Base-by-base conservation (phyloP, 768 basidiomycete genomes). In the Lactarius tabidus region DNA sequence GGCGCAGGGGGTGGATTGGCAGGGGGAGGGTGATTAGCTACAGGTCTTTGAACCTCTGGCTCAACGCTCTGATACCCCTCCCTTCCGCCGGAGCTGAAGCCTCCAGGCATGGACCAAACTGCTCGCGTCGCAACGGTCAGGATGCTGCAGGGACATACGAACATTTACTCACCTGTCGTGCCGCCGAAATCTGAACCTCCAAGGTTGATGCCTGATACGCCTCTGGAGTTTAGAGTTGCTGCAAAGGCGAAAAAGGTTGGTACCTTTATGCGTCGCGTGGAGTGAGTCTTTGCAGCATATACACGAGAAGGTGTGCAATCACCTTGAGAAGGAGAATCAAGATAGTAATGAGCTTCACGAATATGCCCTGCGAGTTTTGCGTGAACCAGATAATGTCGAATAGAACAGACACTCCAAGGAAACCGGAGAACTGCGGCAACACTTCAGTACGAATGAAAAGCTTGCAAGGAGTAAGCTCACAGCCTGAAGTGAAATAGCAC, bases 381-480 rank as follows among this genome's bases (percentile, higher is more conserved):
- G 79, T 72, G 78, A 89, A 77, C 88, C 88, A 91, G 33, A 92
- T 74, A 60, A 93, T 75, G 73, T 93, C 92, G 66, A 86, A 85
- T 39, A 91, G 26, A 6, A 78, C 74, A 12, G 92, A 92, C 6
- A 72, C 78, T 1, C 82, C 82, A 23, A 93, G 73, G 39, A 91
- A 74, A 61, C 79, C 84, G 1, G 85, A 81, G 73, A 91, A 89
- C 90, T 92, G 64, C 9, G 60, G 52, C 33, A 6, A 43, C 9
- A 35, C 31, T 51, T 26, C 17, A 54, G 48, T 31, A 41, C n/a
- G 17, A 29, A 35, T 28, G 14, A 4, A 15, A 35, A 15, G 5
- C 12, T 6, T 26, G 9, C 6, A 14, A 33, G n/a, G 28, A 57
- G n/a, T 31, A 51, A 23, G 39, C 81, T 67, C 70, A 90, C 91